phyloP scores from a whole-genome alignment of 805 yeast species.

The Lipomyces yamadae region DNA sequence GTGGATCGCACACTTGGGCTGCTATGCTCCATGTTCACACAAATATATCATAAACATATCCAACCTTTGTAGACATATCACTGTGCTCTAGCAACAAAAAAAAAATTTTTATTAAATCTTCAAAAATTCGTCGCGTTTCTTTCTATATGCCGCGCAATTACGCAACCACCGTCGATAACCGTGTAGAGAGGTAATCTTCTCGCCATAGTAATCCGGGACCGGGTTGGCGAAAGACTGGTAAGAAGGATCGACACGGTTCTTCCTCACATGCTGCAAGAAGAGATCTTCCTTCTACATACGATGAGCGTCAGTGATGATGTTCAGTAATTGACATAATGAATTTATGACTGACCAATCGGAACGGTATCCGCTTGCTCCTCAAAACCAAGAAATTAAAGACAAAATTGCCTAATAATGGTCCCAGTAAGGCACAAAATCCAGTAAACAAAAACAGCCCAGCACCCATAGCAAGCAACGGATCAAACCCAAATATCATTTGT shows the following conservation, averaged over 20 bases:
- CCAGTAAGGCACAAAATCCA: slow-evolving; percentile 75
- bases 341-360: slow-evolving; percentile 44
- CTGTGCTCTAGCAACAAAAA: neutral
- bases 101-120: neutral
- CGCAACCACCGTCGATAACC: slow-evolving; percentile 95
- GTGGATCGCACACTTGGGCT: neutral
- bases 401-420: slow-evolving; percentile 79
- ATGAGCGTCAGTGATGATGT: neutral
- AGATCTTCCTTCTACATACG: slow-evolving; percentile 62
- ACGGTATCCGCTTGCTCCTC: slow-evolving; percentile 26
- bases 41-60: neutral
- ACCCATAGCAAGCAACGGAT: slow-evolving; percentile 80
- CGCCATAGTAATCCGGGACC: slow-evolving; percentile 98
- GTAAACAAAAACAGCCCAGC: slow-evolving; percentile 76
- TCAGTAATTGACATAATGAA: neutral
- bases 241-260: slow-evolving; percentile 89
- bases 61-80: neutral
- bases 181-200: slow-evolving; percentile 82
- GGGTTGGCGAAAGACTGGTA: slow-evolving; percentile 87
- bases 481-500: slow-evolving; percentile 82
- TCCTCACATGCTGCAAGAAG: slow-evolving; percentile 73
- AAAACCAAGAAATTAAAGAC: slow-evolving; percentile 54
- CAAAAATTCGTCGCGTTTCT: slow-evolving; percentile 57
- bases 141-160: slow-evolving; percentile 87
- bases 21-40: neutral